Percentiles rank a stretch among this genome's conserved stretches.
These are phyloP conservation scores for Phragmites australis DNA, from an alignment of 176 grass and related monocot genomes.

Conservation along the genomic window DNA sequence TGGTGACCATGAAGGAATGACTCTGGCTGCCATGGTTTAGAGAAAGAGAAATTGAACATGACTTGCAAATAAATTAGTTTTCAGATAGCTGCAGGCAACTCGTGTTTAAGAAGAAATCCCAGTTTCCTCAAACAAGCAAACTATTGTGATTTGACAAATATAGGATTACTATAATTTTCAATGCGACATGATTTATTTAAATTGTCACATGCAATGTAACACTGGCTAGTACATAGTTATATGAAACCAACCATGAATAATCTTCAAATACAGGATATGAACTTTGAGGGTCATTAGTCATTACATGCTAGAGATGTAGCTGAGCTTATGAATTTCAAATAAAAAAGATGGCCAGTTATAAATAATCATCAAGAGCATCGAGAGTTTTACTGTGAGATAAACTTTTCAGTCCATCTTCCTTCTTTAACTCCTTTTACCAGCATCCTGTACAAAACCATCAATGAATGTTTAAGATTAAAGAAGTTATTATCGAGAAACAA, in stretches of 20 bases:
- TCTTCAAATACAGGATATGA: constrained; percentile 3
- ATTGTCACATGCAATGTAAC: not conserved
- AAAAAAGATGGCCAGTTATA: not conserved
- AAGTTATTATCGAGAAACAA: not conserved
- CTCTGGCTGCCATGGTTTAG: not conserved
- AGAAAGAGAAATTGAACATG: not conserved
- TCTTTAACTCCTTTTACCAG: constrained; percentile 78
- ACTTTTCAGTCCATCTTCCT: constrained; percentile 88
- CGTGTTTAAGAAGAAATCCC: constrained; percentile 3
- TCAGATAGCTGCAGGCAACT: constrained; percentile 7
- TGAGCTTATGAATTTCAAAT: constrained; percentile 14
- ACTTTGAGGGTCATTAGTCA: not conserved
- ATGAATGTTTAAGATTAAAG: constrained; percentile 24
- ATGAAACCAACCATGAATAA: not conserved
- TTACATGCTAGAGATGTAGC: constrained; percentile 5
- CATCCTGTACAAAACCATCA: constrained; percentile 68
- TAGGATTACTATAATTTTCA: not conserved
- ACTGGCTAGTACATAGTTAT: not conserved
- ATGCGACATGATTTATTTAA: not conserved
- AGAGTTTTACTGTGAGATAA: constrained; percentile 60
- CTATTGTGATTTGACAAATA: constrained; percentile 2
- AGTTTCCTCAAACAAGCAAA: constrained; percentile 20
- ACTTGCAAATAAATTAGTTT: constrained; percentile 29
- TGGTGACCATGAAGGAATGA: not conserved
- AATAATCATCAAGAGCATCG: not conserved